These are phyloP conservation scores for Wakefieldia striispora DNA, from an alignment of 768 basidiomycete species.

Conservation along the genomic window DNA sequence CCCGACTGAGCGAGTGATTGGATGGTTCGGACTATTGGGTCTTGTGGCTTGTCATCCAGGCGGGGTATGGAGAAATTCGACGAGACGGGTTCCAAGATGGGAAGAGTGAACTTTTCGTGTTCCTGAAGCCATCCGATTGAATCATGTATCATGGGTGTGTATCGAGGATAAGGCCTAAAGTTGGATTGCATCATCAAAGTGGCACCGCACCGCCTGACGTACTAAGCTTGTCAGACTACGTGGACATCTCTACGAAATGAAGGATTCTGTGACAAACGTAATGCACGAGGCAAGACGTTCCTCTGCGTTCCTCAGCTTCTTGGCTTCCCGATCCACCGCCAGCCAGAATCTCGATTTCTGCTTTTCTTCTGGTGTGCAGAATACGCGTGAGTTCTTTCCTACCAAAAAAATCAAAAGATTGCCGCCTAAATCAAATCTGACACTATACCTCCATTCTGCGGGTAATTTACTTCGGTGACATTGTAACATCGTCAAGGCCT, in stretches of 20 bases:
- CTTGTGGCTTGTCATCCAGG: slow-evolving; percentile 71
- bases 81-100: slow-evolving; percentile 38
- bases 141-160: slow-evolving; percentile 1
- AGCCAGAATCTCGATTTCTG: slow-evolving; percentile 80
- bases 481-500: slow-evolving; percentile 67
- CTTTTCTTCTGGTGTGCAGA: slow-evolving; percentile 81
- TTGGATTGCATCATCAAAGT: too few species aligned
- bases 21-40: slow-evolving; percentile 68
- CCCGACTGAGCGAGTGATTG: slow-evolving; percentile 19
- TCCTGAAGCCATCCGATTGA: slow-evolving; percentile 14
- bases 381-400: slow-evolving; percentile 83
- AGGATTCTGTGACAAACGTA: slow-evolving; percentile 29
- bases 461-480: slow-evolving; percentile 46
- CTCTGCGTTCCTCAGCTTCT: slow-evolving; percentile 4
- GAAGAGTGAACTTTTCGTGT: slow-evolving; percentile 17
- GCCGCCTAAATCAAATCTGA: neutral
- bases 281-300: slow-evolving; percentile 19
- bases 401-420: slow-evolving; percentile 7
- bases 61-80: slow-evolving; percentile 60
- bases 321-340: slow-evolving; percentile 4
- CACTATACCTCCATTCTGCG: slow-evolving; percentile 60
- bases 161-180: neutral
- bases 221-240: slow-evolving; percentile 6
- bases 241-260: slow-evolving; percentile 27
- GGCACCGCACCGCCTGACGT: too few species aligned